These are phyloP conservation scores for Globisporangium nagaii DNA, from an alignment of 352 stramenopile species.

Conservation along the genomic window DNA sequence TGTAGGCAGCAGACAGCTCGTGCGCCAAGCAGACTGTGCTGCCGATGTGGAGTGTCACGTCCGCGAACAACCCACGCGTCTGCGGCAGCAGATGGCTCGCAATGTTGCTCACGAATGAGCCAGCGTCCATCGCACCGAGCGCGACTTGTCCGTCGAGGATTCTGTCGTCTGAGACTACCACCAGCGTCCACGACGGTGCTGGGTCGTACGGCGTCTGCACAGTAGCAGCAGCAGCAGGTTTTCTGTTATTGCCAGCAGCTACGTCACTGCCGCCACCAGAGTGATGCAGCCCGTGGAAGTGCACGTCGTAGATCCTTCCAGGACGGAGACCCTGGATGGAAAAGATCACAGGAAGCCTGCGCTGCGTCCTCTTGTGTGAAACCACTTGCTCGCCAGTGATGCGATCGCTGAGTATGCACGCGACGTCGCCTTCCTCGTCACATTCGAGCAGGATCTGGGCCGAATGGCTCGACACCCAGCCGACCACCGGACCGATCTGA, in stretches of 20 bases:
- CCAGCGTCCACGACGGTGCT: slow-evolving; percentile 10
- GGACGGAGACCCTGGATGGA: slow-evolving; percentile 20
- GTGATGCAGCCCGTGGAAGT: slow-evolving; percentile 19
- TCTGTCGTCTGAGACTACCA: slow-evolving; percentile 7
- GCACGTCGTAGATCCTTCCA: slow-evolving; percentile 33
- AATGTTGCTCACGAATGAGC: slow-evolving; percentile 23
- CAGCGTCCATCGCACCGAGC: neutral
- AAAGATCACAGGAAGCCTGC: slow-evolving; percentile 24
- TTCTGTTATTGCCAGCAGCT: neutral
- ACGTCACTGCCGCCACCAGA: too few species aligned
- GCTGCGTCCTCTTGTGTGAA: slow-evolving; percentile 3
- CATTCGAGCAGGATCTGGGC: slow-evolving; percentile 40
- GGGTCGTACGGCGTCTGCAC: slow-evolving; percentile 6
- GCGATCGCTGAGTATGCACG: slow-evolving; percentile 32
- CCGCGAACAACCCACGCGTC: slow-evolving; percentile 16
- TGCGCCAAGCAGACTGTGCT: slow-evolving; percentile 22
- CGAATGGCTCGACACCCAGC: slow-evolving; percentile 21
- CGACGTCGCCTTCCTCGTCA: slow-evolving; percentile 25
- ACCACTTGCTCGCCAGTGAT: slow-evolving; percentile 17
- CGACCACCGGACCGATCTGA: slow-evolving; percentile 43
- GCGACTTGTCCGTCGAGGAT: slow-evolving; percentile 1
- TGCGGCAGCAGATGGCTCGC: slow-evolving; percentile 18
- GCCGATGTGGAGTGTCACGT: slow-evolving; percentile 35
- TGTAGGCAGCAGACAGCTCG: slow-evolving; percentile 22
- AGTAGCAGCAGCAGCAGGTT: neutral